Base-by-base conservation (phyloP, 805 yeast genomes). In the Candida nonsorbophila region DNA sequence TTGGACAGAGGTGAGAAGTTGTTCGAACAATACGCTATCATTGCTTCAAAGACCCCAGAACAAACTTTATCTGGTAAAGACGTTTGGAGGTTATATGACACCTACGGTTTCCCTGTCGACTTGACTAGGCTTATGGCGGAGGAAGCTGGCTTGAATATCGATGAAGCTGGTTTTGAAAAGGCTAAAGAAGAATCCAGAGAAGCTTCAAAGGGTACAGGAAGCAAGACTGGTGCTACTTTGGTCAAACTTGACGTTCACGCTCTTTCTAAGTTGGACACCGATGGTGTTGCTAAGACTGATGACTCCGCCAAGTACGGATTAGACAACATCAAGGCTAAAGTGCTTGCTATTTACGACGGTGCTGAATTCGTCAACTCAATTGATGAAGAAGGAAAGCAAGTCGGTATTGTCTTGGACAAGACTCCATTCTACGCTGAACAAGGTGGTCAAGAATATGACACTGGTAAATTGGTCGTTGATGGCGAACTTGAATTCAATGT, bases 61-160 rank as follows among this genome's bases (percentile, higher is more conserved):
- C 87, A 80, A 58, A 74, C 82, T 22, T 72, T 92, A 39, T 75
- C 84, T 27, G 99, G 99, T 56, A 80, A 75, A 49, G 97, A 90
- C 55, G 98, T 92, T 22, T 92, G 99, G 99, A 78, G 99, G 64
- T 70, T 92, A 47, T 92, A 92, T 50, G 99, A 92, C 50, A 92
- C 99, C 8, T 92, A 90, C 53, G 99, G 99, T 35, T 92, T 92
- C 83, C 99, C 99, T 21, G 97, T 87, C 33, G 99, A 92, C 62
- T 74, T 92, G 53, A 92, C 99, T 17, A 79, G 95, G 55, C 74
- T 92, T 54, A 92, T 92, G 99, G 98, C 98, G 25, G 97, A 90
- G 61, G 99, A 92, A 63, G 85, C 92, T 36, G 94, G 94, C 12
- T 74, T 92, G 47, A 80, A 78, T 48, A 90, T 92, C 41, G 97